Evolutionary conservation across 768 basidiomycete genomes (phyloP), one percentile per base, ranked within the genome.

Genomic region (Mycena maculata): DNA sequence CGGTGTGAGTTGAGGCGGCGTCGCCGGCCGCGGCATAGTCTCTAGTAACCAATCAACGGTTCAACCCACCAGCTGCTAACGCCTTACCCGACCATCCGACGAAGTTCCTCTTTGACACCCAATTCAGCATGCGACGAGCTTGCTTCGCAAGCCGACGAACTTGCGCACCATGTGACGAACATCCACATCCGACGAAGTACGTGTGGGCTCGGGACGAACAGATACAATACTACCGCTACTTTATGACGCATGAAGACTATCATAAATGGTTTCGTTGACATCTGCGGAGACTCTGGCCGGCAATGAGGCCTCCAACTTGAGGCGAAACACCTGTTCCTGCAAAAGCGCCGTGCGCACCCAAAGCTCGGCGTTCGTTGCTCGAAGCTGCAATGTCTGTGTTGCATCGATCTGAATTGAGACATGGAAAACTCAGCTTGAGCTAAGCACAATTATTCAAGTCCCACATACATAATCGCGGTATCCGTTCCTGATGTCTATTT

Each of bases 311-410:
- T 41, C 55, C 41, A 57, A 25, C 55, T 41, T 44, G 28, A 57
- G 55, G 55, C 55, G 39, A 41, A 30, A 44, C 55, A 57, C 42
- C 55, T 42, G 27, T 27, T 57, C 55, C 55, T 57, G 55, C 33
- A 55, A 20, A 41, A 55, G 39, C 27, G 36, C 38, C 10, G 39
- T 55, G 25, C 54, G 38, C 38, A 12, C 54, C 39, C 11, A 41
- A 55, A 55, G 54, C 38, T 55, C 25, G 16, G 54, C 33, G 25
- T 55, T 55, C 38, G n/a, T 23, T 55, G 54, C 54, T 55, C 38
- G 54, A 55, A 55, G 54, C 54, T 55, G 54, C 36, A 55, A 55
- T 55, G 54, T 55, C 38, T 55, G 39, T 23, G 23, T 42, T 55
- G 54, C 54, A 38, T 55, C 54, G 54, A 55, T 55, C 54, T 55